Conservation (phyloP, 192 early-diverging fungal species). For the Coemansia biformis region DNA sequence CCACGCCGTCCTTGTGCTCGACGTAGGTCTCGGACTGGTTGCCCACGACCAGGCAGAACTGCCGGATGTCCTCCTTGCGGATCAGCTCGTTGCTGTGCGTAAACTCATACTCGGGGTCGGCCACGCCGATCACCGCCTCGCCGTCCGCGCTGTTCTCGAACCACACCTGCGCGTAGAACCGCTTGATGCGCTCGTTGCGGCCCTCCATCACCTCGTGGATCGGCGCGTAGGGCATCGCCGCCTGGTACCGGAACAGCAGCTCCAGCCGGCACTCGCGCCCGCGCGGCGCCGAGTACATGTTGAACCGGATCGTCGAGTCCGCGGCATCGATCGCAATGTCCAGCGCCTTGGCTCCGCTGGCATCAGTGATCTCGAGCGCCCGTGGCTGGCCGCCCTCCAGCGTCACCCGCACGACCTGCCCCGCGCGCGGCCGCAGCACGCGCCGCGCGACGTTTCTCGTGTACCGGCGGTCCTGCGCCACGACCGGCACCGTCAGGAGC, state of each 20-base stretch:
- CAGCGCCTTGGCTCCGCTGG: slow-evolving; percentile 4
- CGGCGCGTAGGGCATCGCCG: slow-evolving; percentile 69
- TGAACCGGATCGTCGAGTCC: slow-evolving; percentile 54
- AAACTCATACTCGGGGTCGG: slow-evolving; percentile 65
- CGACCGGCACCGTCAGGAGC: slow-evolving; percentile 66
- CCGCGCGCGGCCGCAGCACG: slow-evolving; percentile 59
- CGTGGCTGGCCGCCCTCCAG: slow-evolving; percentile 44
- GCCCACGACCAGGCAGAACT: slow-evolving; percentile 53
- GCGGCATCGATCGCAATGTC: slow-evolving; percentile 44
- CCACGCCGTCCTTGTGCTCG: slow-evolving; percentile 84
- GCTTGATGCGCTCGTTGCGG: slow-evolving; percentile 74
- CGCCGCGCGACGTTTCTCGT: slow-evolving; percentile 60
- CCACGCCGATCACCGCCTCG: slow-evolving; percentile 2
- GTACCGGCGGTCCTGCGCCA: slow-evolving; percentile 73
- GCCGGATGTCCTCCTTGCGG: slow-evolving; percentile 89
- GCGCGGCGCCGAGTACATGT: slow-evolving; percentile 52
- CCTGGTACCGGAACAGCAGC: slow-evolving; percentile 77
- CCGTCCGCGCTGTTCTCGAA: slow-evolving; percentile 13
- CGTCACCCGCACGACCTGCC: slow-evolving; percentile 48
- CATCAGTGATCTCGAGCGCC: slow-evolving; percentile 13
- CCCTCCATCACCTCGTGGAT: slow-evolving; percentile 63
- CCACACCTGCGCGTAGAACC: slow-evolving; percentile 43
- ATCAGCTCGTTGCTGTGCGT: slow-evolving; percentile 64
- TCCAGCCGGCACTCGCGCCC: slow-evolving; percentile 65
- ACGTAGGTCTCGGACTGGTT: slow-evolving; percentile 83